Base-by-base conservation (phyloP, 1,284 basidiomycete genomes). In the Mycena citricolor region DNA sequence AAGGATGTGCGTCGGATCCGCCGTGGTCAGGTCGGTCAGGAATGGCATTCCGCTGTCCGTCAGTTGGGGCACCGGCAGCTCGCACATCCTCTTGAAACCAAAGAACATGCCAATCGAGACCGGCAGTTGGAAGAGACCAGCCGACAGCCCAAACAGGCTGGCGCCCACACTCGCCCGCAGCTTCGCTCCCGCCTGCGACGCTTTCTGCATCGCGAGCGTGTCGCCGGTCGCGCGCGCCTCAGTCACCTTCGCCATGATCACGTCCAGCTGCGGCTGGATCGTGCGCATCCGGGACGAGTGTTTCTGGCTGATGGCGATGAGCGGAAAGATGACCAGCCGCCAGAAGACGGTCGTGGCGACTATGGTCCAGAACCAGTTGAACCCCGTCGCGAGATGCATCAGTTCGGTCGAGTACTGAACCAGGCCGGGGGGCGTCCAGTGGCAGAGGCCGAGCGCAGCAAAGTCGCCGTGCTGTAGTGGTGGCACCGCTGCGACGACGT, bases 281-380 rank as follows among this genome's bases (percentile, higher is more conserved):
- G 86, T 56, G 66, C 77, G 61, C 24, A 97, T 72, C n/a, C 79
- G 76, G 2, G 83, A 79, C 6, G 82, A 74, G 61, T 86, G 84
- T 46, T 79, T 82, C 54, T 86, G 68, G 41, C 77, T 77, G 32
- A 74, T 69, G 47, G 94, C 66, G 22, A 81, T 70, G 56, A 92
- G 70, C 2, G 90, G 91, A 42, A 94, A 65, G 33, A 94, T 71
- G 24, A 77, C 53, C 5, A 81, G 47, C 26, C 90, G 86, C 66
- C 90, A 82, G 54, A 81, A 62, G 10, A 89, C 55, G 16, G 88
- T 85, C 34, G 86, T 80, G 5, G 73, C 68, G 24, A 91, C 69
- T 64, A 97, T 92, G 23, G 83, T 86, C 63, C 79, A 83, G 73
- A 91, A 90, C 90, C 91, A 94, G 2, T 90, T 88, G 44, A 94